Base-by-base conservation (phyloP, 805 yeast genomes). In the Priceomyces fermenticarens region DNA sequence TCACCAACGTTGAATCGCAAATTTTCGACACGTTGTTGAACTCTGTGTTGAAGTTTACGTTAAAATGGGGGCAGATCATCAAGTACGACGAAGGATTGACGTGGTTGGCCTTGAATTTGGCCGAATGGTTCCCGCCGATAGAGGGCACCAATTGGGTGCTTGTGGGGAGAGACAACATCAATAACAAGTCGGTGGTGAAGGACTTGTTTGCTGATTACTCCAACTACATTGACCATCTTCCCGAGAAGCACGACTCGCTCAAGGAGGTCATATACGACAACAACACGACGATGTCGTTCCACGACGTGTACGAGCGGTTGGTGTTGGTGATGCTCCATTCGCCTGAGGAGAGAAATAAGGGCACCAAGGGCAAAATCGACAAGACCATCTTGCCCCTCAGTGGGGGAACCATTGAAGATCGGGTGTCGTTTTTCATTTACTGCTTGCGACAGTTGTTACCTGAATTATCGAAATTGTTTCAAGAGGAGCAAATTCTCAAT, bases 71-170 rank as follows among this genome's bases (percentile, higher is more conserved):
- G 5, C 70, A 72, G 30, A 71, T 82, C 42, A 77, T 87, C 40
- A 81, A 80, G 49, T 90, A 90, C 57, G 93, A 88, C 59, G 73
- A 83, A 33, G 90, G 95, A 0, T 70, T 89, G 52, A 75, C 91
- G 2, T 89, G 96, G 96, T 78, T 87, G 13, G 97, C 96, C 0
- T 63, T 88, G 26, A 89, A 88, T 9, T 64, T 90, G 34, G 91
- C 96, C 0, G 96, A 88, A 59, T 89, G 96, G 96, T 75, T 80
- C 26, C 90, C 95, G 4, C 88, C 86, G 1, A 62, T 79, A 30
- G 67, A 68, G 11, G 67, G 70, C 36, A 73, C 80, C 10, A 68
- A 72, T 12, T 76, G 73, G 67, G 83, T 80, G 2, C 57, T 80
- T 32, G 69, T 77, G 42, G 84, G 83, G 3, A 64, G 80, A 43